These are phyloP conservation scores for Phyllosticta paracitricarpa DNA, from an alignment of 2,329 filamentous ascomycete genomes.

Conservation along the genomic window DNA sequence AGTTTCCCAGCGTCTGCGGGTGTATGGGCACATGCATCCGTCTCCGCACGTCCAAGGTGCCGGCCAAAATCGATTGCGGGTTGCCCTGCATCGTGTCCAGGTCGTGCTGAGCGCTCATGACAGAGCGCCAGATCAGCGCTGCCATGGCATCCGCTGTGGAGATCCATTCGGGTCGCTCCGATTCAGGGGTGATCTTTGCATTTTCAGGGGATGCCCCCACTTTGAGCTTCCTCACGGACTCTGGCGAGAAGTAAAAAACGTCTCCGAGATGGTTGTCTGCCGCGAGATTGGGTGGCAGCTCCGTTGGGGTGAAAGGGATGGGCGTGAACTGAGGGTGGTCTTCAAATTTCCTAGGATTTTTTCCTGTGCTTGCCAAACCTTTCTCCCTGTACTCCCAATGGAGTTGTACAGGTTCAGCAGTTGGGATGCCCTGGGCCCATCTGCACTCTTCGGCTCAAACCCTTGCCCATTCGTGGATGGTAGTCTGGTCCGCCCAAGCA, in stretches of 20 bases:
- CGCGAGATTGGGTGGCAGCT: background rate
- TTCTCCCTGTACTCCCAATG: background rate
- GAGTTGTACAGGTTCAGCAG: background rate
- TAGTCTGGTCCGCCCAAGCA: background rate
- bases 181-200: background rate
- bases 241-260: slow-evolving; percentile 1
- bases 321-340: background rate
- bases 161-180: background rate
- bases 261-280: background rate
- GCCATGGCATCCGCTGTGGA: slow-evolving; percentile 1
- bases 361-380: background rate
- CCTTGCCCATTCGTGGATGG: background rate
- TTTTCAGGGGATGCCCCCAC: background rate
- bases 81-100: background rate
- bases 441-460: background rate
- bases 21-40: background rate
- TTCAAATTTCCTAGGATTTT: background rate
- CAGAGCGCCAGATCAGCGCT: background rate
- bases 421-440: background rate
- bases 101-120: background rate
- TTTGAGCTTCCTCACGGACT: background rate
- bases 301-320: background rate
- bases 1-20: background rate
- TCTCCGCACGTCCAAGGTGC: background rate
- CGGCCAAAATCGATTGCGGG: background rate